Conservation (phyloP, 441 rosid species). For the Jatropha podagrica region DNA sequence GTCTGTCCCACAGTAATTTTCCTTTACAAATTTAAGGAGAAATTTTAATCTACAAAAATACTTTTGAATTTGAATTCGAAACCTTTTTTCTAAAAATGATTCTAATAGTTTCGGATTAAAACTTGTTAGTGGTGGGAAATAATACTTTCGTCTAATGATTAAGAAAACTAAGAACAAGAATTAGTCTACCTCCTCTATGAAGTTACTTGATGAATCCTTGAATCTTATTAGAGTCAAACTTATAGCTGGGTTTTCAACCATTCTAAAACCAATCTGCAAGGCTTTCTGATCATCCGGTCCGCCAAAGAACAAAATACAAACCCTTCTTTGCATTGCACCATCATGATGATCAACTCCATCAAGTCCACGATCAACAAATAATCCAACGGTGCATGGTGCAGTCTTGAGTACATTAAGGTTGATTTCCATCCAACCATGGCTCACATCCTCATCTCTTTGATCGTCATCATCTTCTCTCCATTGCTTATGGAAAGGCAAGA, state of each 20-base stretch:
- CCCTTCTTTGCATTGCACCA: conserved; percentile 2
- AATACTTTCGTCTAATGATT: too few species aligned
- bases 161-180: too few species aligned
- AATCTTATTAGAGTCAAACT: conserved; percentile 32
- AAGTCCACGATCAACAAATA: conserved; percentile 41
- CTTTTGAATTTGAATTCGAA: too few species aligned
- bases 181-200: conserved; percentile 2
- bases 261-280: conserved; percentile 32
- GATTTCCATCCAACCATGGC: conserved; percentile 37
- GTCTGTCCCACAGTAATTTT: too few species aligned
- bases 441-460: conserved; percentile 16
- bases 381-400: conserved; percentile 45
- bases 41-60: too few species aligned
- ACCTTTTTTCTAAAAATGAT: too few species aligned
- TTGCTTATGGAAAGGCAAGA: conserved; percentile 41
- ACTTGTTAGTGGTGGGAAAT: too few species aligned
- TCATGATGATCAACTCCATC: not conserved
- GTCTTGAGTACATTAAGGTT: conserved; percentile 35
- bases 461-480: conserved; percentile 19
- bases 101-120: too few species aligned
- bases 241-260: conserved; percentile 28
- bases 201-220: not conserved
- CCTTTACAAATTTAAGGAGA: too few species aligned
- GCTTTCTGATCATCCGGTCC: conserved; percentile 45
- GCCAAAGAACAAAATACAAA: conserved; percentile 38